A percentile compares a stretch with the other conserved stretches of the same genome.
Conservation (phyloP, 2,329 filamentous ascomycete genomes). For the Kalmusia sp. region DNA sequence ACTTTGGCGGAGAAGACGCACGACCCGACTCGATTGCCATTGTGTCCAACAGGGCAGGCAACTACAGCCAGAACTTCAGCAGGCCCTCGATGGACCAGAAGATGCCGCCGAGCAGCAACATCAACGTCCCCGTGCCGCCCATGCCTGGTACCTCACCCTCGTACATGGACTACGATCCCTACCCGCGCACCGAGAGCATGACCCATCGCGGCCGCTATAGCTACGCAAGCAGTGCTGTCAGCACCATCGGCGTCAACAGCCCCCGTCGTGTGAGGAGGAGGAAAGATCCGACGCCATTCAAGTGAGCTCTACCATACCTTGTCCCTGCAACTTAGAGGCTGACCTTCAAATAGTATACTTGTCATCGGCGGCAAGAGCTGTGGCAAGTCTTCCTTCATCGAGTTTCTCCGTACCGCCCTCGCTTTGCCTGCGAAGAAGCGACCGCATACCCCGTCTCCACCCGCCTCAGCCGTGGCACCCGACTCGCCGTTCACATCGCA, state of each 20-base stretch:
- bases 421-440: conserved; percentile 84
- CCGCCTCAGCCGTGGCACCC: conserved; percentile 55
- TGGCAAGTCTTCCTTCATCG: conserved; percentile 96
- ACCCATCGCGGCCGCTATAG: conserved; percentile 94
- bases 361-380: conserved; percentile 86
- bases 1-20: conserved; percentile 68
- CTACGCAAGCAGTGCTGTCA: conserved; percentile 91
- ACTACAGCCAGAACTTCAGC: conserved; percentile 41
- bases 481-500: conserved; percentile 76
- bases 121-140: conserved; percentile 52
- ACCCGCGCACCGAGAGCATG: conserved; percentile 90
- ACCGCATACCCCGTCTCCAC: conserved; percentile 49
- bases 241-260: conserved; percentile 78
- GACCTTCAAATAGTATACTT: conserved; percentile 70
- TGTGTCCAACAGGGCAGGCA: conserved; percentile 63
- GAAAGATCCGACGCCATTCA: conserved; percentile 98
- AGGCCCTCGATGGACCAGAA: conserved; percentile 45
- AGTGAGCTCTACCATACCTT: conserved; percentile 68
- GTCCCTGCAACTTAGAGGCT: conserved; percentile 13
- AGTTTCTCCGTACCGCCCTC: conserved; percentile 88
- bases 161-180: conserved; percentile 73
- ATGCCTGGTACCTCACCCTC: conserved; percentile 54
- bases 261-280: conserved; percentile 89
- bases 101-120: conserved; percentile 42
- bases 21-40: conserved; percentile 69